These are phyloP conservation scores for Penicillium sp. DNA, from an alignment of 2,329 filamentous ascomycete genomes.

Conservation along the genomic window DNA sequence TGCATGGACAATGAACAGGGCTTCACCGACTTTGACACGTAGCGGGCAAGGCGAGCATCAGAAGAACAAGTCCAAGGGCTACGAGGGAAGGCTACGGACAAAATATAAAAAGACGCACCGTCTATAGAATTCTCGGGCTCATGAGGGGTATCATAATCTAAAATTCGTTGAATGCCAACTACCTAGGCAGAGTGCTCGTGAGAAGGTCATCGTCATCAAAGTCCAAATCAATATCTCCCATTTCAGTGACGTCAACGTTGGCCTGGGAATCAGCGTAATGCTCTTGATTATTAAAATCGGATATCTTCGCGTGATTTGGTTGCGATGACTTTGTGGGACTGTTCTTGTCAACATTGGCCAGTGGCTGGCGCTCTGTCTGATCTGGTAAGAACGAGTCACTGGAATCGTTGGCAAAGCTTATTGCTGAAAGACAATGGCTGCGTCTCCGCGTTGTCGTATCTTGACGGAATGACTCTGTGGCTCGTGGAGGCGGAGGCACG, in stretches of 20 bases:
- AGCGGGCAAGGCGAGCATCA: not conserved
- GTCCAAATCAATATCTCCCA: conserved; percentile 29
- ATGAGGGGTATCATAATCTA: not conserved
- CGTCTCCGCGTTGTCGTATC: not conserved
- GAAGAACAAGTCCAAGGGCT: not conserved
- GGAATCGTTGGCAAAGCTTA: not conserved
- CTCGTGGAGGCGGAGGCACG: not conserved
- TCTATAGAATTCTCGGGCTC: not conserved
- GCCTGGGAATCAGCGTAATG: conserved; percentile 1
- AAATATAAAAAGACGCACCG: not conserved
- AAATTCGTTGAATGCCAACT: not conserved
- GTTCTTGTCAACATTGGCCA: conserved; percentile 25
- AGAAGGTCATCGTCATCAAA: conserved; percentile 35
- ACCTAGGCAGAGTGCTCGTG: conserved; percentile 23
- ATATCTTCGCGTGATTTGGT: conserved; percentile 15
- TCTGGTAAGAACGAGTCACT: not conserved
- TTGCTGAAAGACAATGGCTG: not conserved
- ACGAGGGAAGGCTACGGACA: not conserved
- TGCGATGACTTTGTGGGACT: conserved; percentile 23
- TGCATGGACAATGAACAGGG: not conserved
- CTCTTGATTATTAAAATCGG: not conserved
- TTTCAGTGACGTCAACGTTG: not conserved
- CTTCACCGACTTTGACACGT: not conserved
- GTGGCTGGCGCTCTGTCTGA: conserved; percentile 18
- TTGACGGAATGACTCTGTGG: not conserved